These are phyloP conservation scores for Moniliella sp. DNA, from an alignment of 1,284 basidiomycete species.

Conservation along the genomic window DNA sequence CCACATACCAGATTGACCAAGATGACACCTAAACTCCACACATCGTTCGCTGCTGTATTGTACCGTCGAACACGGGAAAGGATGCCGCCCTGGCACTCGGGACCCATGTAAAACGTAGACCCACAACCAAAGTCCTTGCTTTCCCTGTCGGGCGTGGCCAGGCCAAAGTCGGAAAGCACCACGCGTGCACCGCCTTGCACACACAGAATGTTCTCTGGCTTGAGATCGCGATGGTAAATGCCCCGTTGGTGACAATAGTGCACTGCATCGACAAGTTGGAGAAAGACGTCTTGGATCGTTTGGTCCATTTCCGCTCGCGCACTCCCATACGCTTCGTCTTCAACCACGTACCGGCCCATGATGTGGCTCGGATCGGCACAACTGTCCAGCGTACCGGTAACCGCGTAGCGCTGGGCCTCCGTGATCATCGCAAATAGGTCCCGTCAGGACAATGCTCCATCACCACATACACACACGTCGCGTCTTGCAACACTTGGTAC, in stretches of 20 bases:
- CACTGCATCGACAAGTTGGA: conserved; percentile 63
- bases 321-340: conserved; percentile 2
- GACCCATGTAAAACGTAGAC: conserved; percentile 86
- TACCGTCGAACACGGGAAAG: conserved; percentile 42
- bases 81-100: conserved; percentile 76
- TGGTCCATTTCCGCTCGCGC: conserved; percentile 17
- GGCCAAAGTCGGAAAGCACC: conserved; percentile 83
- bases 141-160: conserved; percentile 68
- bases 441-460: conserved; percentile 58
- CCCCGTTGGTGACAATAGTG: conserved; percentile 51
- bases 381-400: conserved; percentile 5
- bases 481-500: conserved; percentile 62
- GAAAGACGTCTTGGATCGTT: conserved; percentile 24
- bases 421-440: conserved; percentile 66
- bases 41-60: conserved; percentile 50
- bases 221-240: conserved; percentile 88
- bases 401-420: conserved; percentile 47
- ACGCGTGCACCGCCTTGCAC: conserved; percentile 52
- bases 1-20: conserved; percentile 76
- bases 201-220: conserved; percentile 91
- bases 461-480: conserved; percentile 44
- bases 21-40: conserved; percentile 80
- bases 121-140: conserved; percentile 86
- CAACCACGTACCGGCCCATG: conserved; percentile 11
- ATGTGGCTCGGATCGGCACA: too few relatives aligned